Evolutionary conservation across 2,329 filamentous ascomycete genomes (phyloP).

Genomic region (Talaromyces atroroseus): DNA sequence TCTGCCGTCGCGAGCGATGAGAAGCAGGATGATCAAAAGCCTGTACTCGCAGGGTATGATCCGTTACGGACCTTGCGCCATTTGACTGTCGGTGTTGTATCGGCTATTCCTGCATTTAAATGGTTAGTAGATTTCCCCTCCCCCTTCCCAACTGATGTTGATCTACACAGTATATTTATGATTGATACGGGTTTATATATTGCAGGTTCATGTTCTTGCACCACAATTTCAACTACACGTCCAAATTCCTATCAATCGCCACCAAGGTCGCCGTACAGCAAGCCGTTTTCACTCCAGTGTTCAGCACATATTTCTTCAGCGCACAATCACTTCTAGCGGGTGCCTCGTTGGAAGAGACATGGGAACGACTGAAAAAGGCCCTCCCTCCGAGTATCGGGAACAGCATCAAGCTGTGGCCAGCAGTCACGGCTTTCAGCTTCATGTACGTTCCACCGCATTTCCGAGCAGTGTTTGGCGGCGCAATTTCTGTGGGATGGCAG

Average conservation of each 20-base stretch:
- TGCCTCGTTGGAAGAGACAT: slow-evolving; percentile 57
- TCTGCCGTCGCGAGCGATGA: slow-evolving; percentile 19
- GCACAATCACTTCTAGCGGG: slow-evolving; percentile 71
- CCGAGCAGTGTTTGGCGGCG: slow-evolving; percentile 70
- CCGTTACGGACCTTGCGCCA: slow-evolving; percentile 63
- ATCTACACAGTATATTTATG: background rate
- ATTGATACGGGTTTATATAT: background rate
- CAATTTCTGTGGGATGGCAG: slow-evolving; percentile 85
- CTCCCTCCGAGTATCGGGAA: slow-evolving; percentile 73
- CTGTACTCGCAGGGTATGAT: slow-evolving; percentile 54
- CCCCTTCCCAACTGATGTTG: too few species aligned
- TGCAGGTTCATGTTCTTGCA: slow-evolving; percentile 73
- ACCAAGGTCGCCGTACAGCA: slow-evolving; percentile 80
- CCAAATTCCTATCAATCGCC: slow-evolving; percentile 62
- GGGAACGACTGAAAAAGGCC: slow-evolving; percentile 66
- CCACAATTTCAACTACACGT: slow-evolving; percentile 76
- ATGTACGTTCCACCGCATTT: slow-evolving; percentile 76
- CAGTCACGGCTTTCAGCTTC: slow-evolving; percentile 80
- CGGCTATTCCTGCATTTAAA: slow-evolving; percentile 71
- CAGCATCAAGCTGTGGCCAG: slow-evolving; percentile 82
- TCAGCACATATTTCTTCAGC: slow-evolving; percentile 79
- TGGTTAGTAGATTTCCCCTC: slow-evolving; percentile 54
- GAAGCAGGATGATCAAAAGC: slow-evolving; percentile 24
- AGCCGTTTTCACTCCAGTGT: slow-evolving; percentile 70
- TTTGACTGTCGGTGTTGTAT: slow-evolving; percentile 66